Conservation (phyloP, 345 rosid genomes). For the Chamaenerion angustifolium region DNA sequence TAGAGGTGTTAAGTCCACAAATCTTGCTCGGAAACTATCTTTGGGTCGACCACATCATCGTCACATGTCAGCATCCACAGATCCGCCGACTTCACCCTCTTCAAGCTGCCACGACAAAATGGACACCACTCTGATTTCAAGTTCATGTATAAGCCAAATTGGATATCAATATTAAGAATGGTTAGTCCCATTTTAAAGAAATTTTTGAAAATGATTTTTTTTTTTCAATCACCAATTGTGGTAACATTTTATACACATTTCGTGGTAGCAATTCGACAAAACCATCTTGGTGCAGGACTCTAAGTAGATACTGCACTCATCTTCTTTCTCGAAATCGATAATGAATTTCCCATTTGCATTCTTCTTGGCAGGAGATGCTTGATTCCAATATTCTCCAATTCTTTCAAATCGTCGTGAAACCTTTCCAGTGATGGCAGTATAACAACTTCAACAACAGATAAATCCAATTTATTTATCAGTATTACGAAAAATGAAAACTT, state of each 20-base stretch:
- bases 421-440: too few species aligned
- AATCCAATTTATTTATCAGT: too few species aligned
- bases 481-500: too few species aligned
- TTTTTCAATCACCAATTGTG: conserved; percentile 51
- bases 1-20: conserved; percentile 62
- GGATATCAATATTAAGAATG: not conserved
- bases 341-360: conserved; percentile 26
- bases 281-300: conserved; percentile 95
- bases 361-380: conserved; percentile 23
- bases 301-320: conserved; percentile 94
- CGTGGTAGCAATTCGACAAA: conserved; percentile 79
- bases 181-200: not conserved
- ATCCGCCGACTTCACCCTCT: conserved; percentile 90
- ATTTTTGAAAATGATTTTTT: not conserved
- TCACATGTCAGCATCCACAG: conserved; percentile 82
- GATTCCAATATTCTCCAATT: conserved; percentile 16
- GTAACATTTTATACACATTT: conserved; percentile 95
- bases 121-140: conserved; percentile 90
- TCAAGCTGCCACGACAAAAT: conserved; percentile 80
- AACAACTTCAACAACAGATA: too few species aligned
- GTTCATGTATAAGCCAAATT: conserved; percentile 34
- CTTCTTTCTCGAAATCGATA: conserved; percentile 72
- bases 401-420: too few species aligned
- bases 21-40: conserved; percentile 55
- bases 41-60: conserved; percentile 68